phyloP scores from a whole-genome alignment of 2,329 filamentous ascomycete species.

The Aspergillus amoenus region DNA sequence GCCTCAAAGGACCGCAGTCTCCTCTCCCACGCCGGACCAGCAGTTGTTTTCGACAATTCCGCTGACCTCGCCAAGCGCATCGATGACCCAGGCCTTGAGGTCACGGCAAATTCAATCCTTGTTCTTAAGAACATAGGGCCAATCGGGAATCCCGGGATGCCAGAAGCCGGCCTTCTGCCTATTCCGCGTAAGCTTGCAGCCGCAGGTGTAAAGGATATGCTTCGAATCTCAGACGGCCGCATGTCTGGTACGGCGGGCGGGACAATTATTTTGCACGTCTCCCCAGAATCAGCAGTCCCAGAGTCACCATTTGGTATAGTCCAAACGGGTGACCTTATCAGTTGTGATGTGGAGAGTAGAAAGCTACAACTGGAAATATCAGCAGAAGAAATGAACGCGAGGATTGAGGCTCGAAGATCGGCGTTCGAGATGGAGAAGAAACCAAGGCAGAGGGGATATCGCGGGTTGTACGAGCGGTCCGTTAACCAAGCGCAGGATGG shows the following conservation, averaged over 20 bases:
- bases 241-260: slow-evolving; percentile 59
- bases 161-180: slow-evolving; percentile 53
- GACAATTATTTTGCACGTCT: slow-evolving; percentile 55
- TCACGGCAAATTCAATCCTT: slow-evolving; percentile 47
- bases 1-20: slow-evolving; percentile 50
- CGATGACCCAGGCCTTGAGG: slow-evolving; percentile 46
- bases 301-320: slow-evolving; percentile 51
- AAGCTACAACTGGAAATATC: slow-evolving; percentile 43
- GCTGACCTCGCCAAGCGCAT: slow-evolving; percentile 48
- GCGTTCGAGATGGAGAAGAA: neutral
- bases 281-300: slow-evolving; percentile 51
- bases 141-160: slow-evolving; percentile 54
- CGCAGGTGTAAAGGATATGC: slow-evolving; percentile 53
- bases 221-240: slow-evolving; percentile 54
- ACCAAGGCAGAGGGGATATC: slow-evolving; percentile 38
- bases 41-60: slow-evolving; percentile 51
- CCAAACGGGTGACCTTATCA: slow-evolving; percentile 49
- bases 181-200: slow-evolving; percentile 50
- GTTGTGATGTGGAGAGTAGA: slow-evolving; percentile 46
- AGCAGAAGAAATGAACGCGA: slow-evolving; percentile 41
- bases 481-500: slow-evolving; percentile 45
- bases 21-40: slow-evolving; percentile 45
- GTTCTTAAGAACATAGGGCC: slow-evolving; percentile 52
- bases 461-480: slow-evolving; percentile 42
- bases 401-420: slow-evolving; percentile 30